phyloP scores from a whole-genome alignment of 805 yeast genomes.

The Metschnikowia drakensbergensis region DNA sequence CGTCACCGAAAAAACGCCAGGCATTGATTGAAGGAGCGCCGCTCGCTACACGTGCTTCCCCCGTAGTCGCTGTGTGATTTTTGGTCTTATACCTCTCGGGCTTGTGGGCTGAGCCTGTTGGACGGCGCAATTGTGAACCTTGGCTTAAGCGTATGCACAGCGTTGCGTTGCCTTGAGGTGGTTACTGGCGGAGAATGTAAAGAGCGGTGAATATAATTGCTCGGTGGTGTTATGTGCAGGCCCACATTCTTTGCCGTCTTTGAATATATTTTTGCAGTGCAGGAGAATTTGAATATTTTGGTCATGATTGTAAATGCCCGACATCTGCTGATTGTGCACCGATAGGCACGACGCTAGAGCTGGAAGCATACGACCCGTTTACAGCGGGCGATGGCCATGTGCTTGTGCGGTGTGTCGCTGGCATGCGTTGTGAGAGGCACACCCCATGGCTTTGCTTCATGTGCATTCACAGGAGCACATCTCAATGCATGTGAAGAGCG shows the following conservation, averaged over 20 bases:
- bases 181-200: background rate
- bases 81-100: too few relatives aligned
- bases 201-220: background rate
- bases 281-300: background rate
- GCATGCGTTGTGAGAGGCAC: background rate
- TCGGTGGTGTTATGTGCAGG: background rate
- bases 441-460: background rate
- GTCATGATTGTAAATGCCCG: background rate
- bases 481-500: background rate
- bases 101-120: background rate
- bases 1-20: background rate
- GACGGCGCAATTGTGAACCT: background rate
- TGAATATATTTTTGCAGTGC: background rate
- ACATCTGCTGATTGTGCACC: background rate
- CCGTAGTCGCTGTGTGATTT: too few relatives aligned
- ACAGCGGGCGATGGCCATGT: background rate
- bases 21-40: too few relatives aligned
- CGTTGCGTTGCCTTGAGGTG: background rate
- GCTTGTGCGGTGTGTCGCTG: background rate
- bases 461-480: background rate
- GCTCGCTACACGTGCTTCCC: too few relatives aligned
- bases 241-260: background rate
- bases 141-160: conserved; percentile 1
- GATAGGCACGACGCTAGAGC: background rate
- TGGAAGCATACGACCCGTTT: background rate